Evolutionary conservation across 2,329 filamentous ascomycete species (phyloP).

Genomic region (Macrophomina phaseolina): DNA sequence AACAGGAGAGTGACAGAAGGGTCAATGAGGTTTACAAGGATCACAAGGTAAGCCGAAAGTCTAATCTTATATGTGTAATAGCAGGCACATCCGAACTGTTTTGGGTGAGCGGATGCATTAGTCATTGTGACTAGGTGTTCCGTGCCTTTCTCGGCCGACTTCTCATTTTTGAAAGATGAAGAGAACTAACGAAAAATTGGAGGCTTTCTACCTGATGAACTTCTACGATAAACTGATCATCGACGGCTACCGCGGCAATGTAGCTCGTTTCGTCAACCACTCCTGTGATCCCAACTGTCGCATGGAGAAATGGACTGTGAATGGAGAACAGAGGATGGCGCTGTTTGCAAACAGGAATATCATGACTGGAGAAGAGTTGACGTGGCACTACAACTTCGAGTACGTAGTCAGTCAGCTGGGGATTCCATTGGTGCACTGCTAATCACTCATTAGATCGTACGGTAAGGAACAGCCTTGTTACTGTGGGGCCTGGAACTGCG

Average conservation of each 20-base stretch:
- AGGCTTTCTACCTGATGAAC: slow-evolving; percentile 99
- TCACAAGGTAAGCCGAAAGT: slow-evolving; percentile 71
- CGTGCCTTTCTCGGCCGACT: no score
- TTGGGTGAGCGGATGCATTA: not conserved
- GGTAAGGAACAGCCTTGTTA: slow-evolving; percentile 66
- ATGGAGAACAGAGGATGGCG: slow-evolving; percentile 92
- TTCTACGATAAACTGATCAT: slow-evolving; percentile 99
- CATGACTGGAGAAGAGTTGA: slow-evolving; percentile 93
- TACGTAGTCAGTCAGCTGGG: slow-evolving; percentile 43
- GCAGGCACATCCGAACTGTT: not conserved
- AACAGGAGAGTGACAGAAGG: slow-evolving; percentile 87
- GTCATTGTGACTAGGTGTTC: no score
- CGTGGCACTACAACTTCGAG: slow-evolving; percentile 87
- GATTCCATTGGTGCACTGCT: not conserved
- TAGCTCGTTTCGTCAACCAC: slow-evolving; percentile 97
- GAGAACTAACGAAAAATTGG: not conserved
- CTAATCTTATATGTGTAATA: not conserved
- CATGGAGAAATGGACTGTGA: slow-evolving; percentile 98
- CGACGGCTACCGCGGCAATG: slow-evolving; percentile 92
- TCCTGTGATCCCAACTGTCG: slow-evolving; percentile 95
- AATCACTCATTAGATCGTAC: slow-evolving; percentile 38
- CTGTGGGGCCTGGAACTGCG: slow-evolving; percentile 65
- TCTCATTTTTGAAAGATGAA: slow-evolving; percentile 23
- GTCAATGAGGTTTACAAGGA: slow-evolving; percentile 95
- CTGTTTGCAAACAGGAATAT: slow-evolving; percentile 90